Conservation (phyloP, 2,329 filamentous ascomycete genomes). For the Ophiosphaerella korrae region DNA sequence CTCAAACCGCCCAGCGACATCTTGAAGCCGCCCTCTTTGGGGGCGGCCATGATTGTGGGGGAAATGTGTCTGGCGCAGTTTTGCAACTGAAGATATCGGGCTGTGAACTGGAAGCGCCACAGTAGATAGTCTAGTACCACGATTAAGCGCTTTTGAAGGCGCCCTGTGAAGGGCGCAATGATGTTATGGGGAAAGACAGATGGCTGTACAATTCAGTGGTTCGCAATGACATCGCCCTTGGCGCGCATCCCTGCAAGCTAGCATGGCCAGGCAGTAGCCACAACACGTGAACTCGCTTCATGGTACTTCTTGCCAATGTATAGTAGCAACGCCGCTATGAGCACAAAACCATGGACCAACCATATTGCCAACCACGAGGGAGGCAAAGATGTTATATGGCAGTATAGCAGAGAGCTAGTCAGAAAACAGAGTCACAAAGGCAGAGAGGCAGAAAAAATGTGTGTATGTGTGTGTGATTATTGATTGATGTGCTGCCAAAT, state of each 20-base stretch:
- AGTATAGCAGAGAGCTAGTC: too few species aligned
- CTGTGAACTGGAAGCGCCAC: not conserved
- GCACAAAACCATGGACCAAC: too few species aligned
- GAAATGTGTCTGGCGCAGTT: slow-evolving; percentile 1
- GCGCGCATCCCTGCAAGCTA: slow-evolving; percentile 14
- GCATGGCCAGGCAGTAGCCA: not conserved
- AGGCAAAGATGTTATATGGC: too few species aligned
- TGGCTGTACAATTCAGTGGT: slow-evolving; percentile 9
- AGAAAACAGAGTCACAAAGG: too few species aligned
- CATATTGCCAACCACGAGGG: too few species aligned
- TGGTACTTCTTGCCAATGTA: too few species aligned
- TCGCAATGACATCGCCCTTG: slow-evolving; percentile 32
- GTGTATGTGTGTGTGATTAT: too few species aligned
- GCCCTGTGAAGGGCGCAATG: not conserved
- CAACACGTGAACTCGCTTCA: not conserved
- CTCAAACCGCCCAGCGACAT: slow-evolving; percentile 40
- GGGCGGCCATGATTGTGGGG: slow-evolving; percentile 40
- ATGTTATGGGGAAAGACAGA: slow-evolving; percentile 1
- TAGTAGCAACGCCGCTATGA: too few species aligned
- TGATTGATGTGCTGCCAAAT: not conserved
- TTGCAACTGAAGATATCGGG: not conserved
- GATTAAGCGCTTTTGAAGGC: not conserved
- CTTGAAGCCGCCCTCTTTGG: slow-evolving; percentile 42
- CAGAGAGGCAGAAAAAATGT: too few species aligned
- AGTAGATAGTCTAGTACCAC: not conserved